A percentile compares a stretch with the other conserved stretches of the same genome.
Evolutionary conservation across 345 rosid species (phyloP).

Genomic region (Linum trigynum): DNA sequence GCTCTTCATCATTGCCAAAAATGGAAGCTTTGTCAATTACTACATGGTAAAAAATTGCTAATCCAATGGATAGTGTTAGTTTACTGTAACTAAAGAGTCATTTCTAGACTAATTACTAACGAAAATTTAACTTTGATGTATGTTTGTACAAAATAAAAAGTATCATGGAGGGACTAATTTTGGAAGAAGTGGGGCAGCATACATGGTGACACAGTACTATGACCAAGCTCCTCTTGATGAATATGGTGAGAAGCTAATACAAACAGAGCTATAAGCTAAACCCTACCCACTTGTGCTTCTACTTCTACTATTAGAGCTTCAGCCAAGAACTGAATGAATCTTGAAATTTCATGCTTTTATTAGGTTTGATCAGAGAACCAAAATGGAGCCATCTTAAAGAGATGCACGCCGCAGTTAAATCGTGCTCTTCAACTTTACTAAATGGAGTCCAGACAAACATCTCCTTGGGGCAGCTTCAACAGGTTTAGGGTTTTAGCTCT

Average conservation of each 20-base stretch:
- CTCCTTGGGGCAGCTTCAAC: conserved; percentile 42
- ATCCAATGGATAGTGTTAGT: too few relatives aligned
- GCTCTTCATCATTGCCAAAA: conserved; percentile 48
- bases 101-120: too few relatives aligned
- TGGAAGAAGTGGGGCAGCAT: conserved; percentile 55
- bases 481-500: conserved; percentile 27
- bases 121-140: not conserved
- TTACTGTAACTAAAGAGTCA: too few relatives aligned
- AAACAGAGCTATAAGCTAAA: too few relatives aligned
- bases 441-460: conserved; percentile 28
- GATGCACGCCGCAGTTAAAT: conserved; percentile 54
- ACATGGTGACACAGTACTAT: conserved; percentile 45
- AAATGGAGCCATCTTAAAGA: conserved; percentile 79
- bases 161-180: conserved; percentile 91
- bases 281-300: not conserved
- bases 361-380: conserved; percentile 63
- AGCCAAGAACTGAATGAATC: not conserved
- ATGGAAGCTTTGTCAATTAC: conserved; percentile 75
- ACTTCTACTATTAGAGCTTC: not conserved
- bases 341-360: conserved; percentile 1
- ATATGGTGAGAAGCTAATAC: conserved; percentile 39
- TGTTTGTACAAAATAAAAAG: conserved; percentile 17
- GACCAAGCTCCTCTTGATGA: conserved; percentile 84
- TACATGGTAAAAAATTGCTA: conserved; percentile 52
- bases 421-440: conserved; percentile 44